Conservation (phyloP, 495 filamentous ascomycete species). For the Neurospora sp. region DNA sequence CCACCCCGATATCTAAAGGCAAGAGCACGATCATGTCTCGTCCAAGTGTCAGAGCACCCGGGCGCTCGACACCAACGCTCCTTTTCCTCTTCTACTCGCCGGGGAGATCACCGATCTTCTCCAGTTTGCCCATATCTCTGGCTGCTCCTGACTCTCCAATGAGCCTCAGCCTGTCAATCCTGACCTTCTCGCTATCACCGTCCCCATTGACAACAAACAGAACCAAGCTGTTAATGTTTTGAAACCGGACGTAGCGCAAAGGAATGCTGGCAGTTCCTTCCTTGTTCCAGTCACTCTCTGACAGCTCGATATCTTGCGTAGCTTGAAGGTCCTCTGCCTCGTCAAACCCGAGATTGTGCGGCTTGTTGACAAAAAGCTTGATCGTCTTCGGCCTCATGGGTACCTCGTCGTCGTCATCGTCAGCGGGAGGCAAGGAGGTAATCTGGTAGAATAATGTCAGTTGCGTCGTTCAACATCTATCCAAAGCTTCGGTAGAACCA, state of each 20-base stretch:
- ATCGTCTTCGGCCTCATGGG: conserved; percentile 83
- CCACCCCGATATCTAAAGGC: too few species aligned
- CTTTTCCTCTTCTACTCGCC: conserved; percentile 37
- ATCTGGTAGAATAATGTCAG: conserved; percentile 41
- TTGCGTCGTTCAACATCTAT: neutral
- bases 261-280: conserved; percentile 77
- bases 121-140: conserved; percentile 82
- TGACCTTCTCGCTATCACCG: conserved; percentile 68
- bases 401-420: conserved; percentile 46
- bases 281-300: conserved; percentile 74
- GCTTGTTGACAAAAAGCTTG: conserved; percentile 73
- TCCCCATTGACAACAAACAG: conserved; percentile 87
- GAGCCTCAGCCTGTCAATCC: conserved; percentile 74
- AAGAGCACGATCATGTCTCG: neutral
- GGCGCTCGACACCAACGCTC: neutral
- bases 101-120: conserved; percentile 81
- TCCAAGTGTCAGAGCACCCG: neutral
- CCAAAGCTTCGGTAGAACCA: neutral
- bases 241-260: conserved; percentile 93
- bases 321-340: conserved; percentile 78
- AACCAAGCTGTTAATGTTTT: conserved; percentile 77
- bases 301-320: conserved; percentile 66
- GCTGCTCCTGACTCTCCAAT: conserved; percentile 92
- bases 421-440: conserved; percentile 65
- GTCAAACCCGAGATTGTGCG: conserved; percentile 87